Evolutionary conservation across 2,329 filamentous ascomycete genomes (phyloP).

Genomic region (Zasmidium cellare): DNA sequence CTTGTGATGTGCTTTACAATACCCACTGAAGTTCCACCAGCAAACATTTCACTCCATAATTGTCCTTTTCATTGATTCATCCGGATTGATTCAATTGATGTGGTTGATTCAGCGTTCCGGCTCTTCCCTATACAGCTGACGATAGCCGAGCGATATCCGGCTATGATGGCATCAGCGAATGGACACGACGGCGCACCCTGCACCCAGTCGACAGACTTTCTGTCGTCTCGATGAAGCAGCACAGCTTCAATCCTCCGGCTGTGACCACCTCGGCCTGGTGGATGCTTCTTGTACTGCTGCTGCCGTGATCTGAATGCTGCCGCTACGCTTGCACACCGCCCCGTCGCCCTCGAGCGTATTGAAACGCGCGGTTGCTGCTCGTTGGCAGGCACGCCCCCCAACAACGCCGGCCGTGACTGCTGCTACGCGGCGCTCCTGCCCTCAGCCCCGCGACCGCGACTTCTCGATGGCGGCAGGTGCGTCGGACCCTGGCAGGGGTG

Average conservation of each 20-base stretch:
- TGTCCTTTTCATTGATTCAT: background rate
- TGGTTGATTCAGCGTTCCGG: background rate
- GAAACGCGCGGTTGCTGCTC: conserved; percentile 12
- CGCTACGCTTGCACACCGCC: conserved; percentile 16
- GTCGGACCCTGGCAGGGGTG: conserved; percentile 16
- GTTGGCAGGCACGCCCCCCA: background rate
- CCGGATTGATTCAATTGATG: too few relatives aligned
- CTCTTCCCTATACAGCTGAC: background rate
- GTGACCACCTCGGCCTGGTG: background rate
- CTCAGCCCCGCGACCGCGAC: conserved; percentile 7
- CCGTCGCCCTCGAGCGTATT: background rate
- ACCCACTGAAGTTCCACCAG: too few relatives aligned
- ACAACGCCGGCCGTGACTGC: conserved; percentile 11
- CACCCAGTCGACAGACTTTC: background rate
- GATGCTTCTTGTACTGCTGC: background rate
- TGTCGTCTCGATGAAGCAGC: background rate
- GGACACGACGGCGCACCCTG: background rate
- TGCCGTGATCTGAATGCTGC: conserved; percentile 12
- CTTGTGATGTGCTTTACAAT: too few relatives aligned
- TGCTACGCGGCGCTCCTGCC: conserved; percentile 4
- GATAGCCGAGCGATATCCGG: background rate
- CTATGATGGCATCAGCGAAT: background rate
- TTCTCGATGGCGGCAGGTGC: conserved; percentile 15
- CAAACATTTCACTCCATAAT: too few relatives aligned
- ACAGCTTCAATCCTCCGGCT: background rate